Evolutionary conservation across 192 early-diverging fungal genomes (phyloP).

Genomic region (Podila minutissima): DNA sequence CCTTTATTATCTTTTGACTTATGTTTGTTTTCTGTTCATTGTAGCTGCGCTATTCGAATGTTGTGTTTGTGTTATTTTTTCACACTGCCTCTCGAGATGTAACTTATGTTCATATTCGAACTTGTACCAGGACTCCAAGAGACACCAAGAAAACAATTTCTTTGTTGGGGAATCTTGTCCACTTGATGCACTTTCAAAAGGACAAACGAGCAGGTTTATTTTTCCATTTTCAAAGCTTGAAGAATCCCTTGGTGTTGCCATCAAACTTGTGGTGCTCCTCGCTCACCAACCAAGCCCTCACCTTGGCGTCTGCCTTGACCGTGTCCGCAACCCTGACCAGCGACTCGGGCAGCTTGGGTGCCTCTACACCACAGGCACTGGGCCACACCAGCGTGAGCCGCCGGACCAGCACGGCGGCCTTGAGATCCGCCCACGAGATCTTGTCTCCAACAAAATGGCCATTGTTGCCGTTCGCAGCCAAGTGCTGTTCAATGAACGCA

Average conservation of each 20-base stretch:
- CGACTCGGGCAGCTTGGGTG: neutral
- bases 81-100: too few species aligned
- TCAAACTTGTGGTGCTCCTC: neutral
- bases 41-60: too few species aligned
- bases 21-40: too few species aligned
- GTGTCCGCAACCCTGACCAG: neutral
- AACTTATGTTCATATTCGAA: too few species aligned
- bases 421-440: constrained; percentile 54
- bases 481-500: constrained; percentile 48
- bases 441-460: constrained; percentile 63
- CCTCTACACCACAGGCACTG: constrained; percentile 1
- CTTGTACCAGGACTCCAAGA: too few species aligned
- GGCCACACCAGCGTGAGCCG: constrained; percentile 7
- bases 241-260: neutral
- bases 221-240: neutral
- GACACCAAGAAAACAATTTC: too few species aligned
- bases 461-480: constrained; percentile 62
- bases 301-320: neutral
- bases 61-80: too few species aligned
- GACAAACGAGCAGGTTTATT: too few species aligned
- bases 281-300: neutral
- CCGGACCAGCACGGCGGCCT: constrained; percentile 13
- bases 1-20: too few species aligned
- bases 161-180: too few species aligned
- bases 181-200: too few species aligned